A percentile compares a stretch with the other conserved stretches of the same genome.
Conservation (phyloP, 2,329 filamentous ascomycete genomes). For the Ophiostoma ulmi region DNA sequence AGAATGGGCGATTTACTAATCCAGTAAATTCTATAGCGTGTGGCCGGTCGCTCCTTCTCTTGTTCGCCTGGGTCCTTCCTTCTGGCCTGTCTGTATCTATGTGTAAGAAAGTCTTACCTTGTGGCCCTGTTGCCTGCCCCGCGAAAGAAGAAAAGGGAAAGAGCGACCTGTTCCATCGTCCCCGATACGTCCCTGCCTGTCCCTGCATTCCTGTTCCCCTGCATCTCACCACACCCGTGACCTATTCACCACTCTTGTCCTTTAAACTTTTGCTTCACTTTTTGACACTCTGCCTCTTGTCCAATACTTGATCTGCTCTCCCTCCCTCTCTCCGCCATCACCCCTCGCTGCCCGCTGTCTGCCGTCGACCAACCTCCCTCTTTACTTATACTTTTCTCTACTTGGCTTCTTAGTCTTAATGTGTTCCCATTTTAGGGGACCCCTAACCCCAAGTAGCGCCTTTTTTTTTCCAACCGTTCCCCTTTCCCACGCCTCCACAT, state of each 20-base stretch:
- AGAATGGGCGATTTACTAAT: not conserved
- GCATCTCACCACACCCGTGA: not conserved
- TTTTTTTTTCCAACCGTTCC: constrained; percentile 23
- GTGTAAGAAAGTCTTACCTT: not conserved
- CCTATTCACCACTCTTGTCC: not conserved
- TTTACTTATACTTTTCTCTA: constrained; percentile 22
- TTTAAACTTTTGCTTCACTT: not conserved
- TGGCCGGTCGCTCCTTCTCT: constrained; percentile 1
- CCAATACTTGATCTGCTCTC: not conserved
- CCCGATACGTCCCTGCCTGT: constrained; percentile 14
- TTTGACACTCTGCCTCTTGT: not conserved
- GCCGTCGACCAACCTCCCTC: constrained; percentile 10
- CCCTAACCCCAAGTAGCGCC: constrained; percentile 27
- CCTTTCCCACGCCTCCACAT: constrained; percentile 28
- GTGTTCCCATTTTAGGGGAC: constrained; percentile 26
- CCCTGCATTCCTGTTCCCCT: constrained; percentile 7
- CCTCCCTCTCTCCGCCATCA: not conserved
- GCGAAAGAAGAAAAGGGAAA: constrained; percentile 16
- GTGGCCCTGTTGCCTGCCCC: not conserved
- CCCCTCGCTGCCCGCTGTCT: not conserved
- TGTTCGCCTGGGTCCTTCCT: constrained; percentile 1
- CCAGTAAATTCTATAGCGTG: not conserved
- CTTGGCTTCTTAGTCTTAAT: constrained; percentile 24
- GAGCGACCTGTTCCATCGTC: constrained; percentile 21
- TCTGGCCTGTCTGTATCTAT: not conserved